A percentile compares a stretch with the other conserved stretches of the same genome.
Evolutionary conservation across 306 rosid genomes (phyloP).

Genomic region (Herpetospermum pedunculosum): DNA sequence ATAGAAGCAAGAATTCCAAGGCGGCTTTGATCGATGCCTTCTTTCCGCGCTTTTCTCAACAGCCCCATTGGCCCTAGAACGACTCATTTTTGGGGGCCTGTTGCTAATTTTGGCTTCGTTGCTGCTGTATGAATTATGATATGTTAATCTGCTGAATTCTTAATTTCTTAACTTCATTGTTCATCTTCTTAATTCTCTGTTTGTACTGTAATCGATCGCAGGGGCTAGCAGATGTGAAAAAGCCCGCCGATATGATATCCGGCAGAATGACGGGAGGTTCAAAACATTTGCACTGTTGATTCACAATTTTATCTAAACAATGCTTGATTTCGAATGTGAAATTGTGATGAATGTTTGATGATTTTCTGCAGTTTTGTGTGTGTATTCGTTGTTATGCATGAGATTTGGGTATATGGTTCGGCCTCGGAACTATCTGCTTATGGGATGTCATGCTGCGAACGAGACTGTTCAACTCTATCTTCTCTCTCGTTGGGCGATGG

Average conservation of each 20-base stretch:
- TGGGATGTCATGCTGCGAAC: slow-evolving; percentile 61
- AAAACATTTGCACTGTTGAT: background rate
- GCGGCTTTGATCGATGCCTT: slow-evolving; percentile 27
- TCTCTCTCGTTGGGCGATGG: slow-evolving; percentile 66
- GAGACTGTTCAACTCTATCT: slow-evolving; percentile 57
- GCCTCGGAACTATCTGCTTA: slow-evolving; percentile 57
- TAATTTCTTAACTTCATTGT: background rate
- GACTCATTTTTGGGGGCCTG: slow-evolving; percentile 96
- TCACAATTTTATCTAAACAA: background rate
- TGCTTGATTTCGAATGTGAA: too few species aligned
- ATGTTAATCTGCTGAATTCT: background rate
- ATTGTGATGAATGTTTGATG: background rate
- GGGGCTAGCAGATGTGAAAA: slow-evolving; percentile 84
- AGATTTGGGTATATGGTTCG: slow-evolving; percentile 75
- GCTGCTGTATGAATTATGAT: slow-evolving; percentile 75
- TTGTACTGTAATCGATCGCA: slow-evolving; percentile 6
- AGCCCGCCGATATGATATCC: slow-evolving; percentile 93
- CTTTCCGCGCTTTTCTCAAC: slow-evolving; percentile 78
- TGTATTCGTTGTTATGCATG: slow-evolving; percentile 50
- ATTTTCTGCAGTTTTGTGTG: slow-evolving; percentile 49
- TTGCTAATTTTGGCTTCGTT: slow-evolving; percentile 96
- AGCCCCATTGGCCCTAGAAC: slow-evolving; percentile 95
- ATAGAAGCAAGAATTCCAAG: background rate
- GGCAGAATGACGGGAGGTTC: slow-evolving; percentile 93
- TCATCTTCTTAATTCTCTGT: background rate